phyloP scores from a whole-genome alignment of 768 basidiomycete genomes.

The Leccinum obscurum region DNA sequence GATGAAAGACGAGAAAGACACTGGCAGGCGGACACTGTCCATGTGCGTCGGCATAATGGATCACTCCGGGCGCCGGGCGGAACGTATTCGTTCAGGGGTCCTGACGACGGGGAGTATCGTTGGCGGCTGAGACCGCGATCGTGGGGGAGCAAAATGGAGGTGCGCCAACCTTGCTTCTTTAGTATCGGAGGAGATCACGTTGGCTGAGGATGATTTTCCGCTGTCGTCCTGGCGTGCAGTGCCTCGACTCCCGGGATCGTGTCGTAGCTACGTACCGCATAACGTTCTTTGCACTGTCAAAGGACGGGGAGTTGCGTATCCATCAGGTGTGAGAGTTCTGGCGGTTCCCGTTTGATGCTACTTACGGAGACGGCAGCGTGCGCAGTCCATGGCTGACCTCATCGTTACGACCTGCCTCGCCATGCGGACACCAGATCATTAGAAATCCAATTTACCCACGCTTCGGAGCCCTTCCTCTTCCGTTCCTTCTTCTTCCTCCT shows the following conservation, averaged over 20 bases:
- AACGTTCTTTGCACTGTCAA: slow-evolving; percentile 29
- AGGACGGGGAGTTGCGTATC: slow-evolving; percentile 33
- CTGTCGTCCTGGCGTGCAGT: slow-evolving; percentile 15
- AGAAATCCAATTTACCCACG: background rate
- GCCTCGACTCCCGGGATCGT: slow-evolving; percentile 21
- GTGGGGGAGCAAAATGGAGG: slow-evolving; percentile 23
- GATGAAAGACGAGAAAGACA: background rate
- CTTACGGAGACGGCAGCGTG: slow-evolving; percentile 20
- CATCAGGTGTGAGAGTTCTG: slow-evolving; percentile 25
- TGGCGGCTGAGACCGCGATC: slow-evolving; percentile 21
- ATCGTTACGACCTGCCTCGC: slow-evolving; percentile 34
- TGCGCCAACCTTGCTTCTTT: background rate
- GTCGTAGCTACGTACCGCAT: slow-evolving; percentile 34
- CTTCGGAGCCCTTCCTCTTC: background rate
- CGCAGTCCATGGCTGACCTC: slow-evolving; percentile 27
- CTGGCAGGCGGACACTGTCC: background rate
- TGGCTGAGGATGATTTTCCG: too few relatives aligned
- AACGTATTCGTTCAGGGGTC: slow-evolving; percentile 22
- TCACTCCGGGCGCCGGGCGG: background rate
- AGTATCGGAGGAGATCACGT: background rate
- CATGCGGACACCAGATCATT: slow-evolving; percentile 32
- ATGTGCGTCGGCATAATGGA: slow-evolving; percentile 13
- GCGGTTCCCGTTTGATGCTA: background rate
- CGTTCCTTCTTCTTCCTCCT: background rate
- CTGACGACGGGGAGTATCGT: slow-evolving; percentile 25